Evolutionary conservation across 768 basidiomycete species (phyloP).

Genomic region (Rhizopogon vinicolor): DNA sequence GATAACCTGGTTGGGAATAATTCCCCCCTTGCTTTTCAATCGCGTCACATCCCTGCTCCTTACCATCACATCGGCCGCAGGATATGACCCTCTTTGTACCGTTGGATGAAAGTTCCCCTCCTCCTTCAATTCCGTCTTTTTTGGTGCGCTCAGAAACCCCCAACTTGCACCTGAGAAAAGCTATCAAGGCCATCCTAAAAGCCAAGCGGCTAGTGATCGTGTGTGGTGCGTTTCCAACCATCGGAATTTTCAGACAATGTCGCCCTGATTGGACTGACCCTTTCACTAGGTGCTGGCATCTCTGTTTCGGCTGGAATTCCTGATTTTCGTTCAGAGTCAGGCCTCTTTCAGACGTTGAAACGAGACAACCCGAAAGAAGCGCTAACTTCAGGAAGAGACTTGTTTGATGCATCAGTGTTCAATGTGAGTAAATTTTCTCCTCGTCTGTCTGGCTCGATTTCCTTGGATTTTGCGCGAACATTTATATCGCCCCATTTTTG

Average conservation of each 20-base stretch:
- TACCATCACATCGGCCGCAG: slow-evolving; percentile 21
- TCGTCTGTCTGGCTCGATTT: slow-evolving; percentile 2
- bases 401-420: slow-evolving; percentile 90
- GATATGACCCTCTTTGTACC: slow-evolving; percentile 65
- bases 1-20: slow-evolving; percentile 12
- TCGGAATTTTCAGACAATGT: slow-evolving; percentile 9
- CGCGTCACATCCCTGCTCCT: slow-evolving; percentile 12
- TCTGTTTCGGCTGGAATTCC: slow-evolving; percentile 87
- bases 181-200: slow-evolving; percentile 66
- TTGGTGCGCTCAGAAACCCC: slow-evolving; percentile 44
- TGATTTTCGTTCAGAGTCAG: slow-evolving; percentile 80
- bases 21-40: slow-evolving; percentile 18
- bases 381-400: slow-evolving; percentile 74
- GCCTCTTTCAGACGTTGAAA: slow-evolving; percentile 75
- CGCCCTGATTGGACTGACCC: background rate
- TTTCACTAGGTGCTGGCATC: slow-evolving; percentile 71
- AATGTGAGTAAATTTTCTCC: slow-evolving; percentile 45
- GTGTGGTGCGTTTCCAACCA: slow-evolving; percentile 54
- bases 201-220: slow-evolving; percentile 83
- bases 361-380: slow-evolving; percentile 71
- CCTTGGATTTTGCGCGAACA: background rate
- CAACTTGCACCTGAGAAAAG: slow-evolving; percentile 43
- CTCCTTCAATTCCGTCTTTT: slow-evolving; percentile 54
- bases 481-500: background rate
- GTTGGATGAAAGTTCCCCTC: slow-evolving; percentile 42